Base-by-base conservation (phyloP, 257 asterid species). In the Solanum lycopersicoides region DNA sequence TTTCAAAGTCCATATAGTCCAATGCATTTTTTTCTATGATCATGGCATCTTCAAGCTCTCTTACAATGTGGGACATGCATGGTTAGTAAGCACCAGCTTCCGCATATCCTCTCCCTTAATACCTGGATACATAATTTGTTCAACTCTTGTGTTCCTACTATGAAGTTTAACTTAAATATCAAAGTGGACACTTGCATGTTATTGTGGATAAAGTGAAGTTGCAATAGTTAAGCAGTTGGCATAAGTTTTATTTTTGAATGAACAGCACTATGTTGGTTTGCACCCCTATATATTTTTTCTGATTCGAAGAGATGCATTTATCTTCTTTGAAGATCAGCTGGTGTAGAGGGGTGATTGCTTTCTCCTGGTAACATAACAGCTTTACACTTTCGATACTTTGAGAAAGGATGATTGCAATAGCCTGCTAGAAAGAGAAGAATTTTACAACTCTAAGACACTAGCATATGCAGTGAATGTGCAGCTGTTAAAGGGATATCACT, bases 11-110 rank as follows among this genome's bases (percentile, higher is more conserved):
- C 90, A 90, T 89, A 32, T 90, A 88, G 69, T 90, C 91, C 12
- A 90, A 88, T 73, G 92, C 93, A 85, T 92, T 91, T 83, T 90
- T 91, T 88, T 92, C 89, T 91, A 91, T 91, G 83, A 92, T 93
- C 87, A 94, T 88, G 56, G 96, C 96, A 69, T 94, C 96, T 91
- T 96, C 98, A 75, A 96, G 96, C 92, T 93, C 98, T 28, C 98
- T 92, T 85, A 95, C 95, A 89, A 95, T 92, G 91, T 94, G 95
- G 3, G 90, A 89, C 98, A 93, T 96, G 91, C 93, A 93, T 14
- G 98, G 95, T 9, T 97, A 92, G 76, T 95, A 91, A 30, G 94
- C 95, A 13, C 90, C 42, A 89, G 88, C 74, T 91, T 92, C 94
- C 92, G 90, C 93, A 91, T 89, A 84, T 92, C 92, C 80, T 90